A percentile compares a stretch with the other conserved stretches of the same genome.
Evolutionary conservation across 257 asterid species (phyloP).

Genomic region (Marsdenia floribunda): DNA sequence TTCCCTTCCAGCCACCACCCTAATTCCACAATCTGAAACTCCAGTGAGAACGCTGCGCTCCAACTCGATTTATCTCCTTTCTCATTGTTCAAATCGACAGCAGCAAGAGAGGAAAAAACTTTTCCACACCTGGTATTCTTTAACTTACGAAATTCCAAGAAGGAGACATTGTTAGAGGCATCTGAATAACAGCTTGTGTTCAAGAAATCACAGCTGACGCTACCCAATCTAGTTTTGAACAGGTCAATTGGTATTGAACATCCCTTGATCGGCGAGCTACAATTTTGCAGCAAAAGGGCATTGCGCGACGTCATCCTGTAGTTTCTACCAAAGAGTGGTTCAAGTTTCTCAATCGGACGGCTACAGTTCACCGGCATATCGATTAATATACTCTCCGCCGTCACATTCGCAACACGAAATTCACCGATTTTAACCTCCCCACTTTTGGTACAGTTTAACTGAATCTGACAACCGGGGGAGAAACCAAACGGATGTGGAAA

Average conservation of each 20-base stretch:
- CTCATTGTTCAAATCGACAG: slow-evolving; percentile 25
- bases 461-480: slow-evolving; percentile 42
- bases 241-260: slow-evolving; percentile 40
- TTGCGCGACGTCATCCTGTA: slow-evolving; percentile 57
- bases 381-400: slow-evolving; percentile 39
- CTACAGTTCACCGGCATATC: slow-evolving; percentile 43
- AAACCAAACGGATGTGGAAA: slow-evolving; percentile 73
- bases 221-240: slow-evolving; percentile 15
- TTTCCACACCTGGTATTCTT: slow-evolving; percentile 24
- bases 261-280: slow-evolving; percentile 30
- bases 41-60: slow-evolving; percentile 33
- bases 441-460: slow-evolving; percentile 29
- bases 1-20: slow-evolving; percentile 76
- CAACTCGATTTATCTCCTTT: neutral
- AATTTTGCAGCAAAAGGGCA: slow-evolving; percentile 47
- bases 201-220: slow-evolving; percentile 21
- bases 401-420: slow-evolving; percentile 40
- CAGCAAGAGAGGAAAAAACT: slow-evolving; percentile 51
- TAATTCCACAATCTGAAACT: slow-evolving; percentile 57
- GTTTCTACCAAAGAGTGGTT: slow-evolving; percentile 25
- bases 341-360: slow-evolving; percentile 45
- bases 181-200: slow-evolving; percentile 39
- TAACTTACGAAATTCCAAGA: slow-evolving; percentile 31
- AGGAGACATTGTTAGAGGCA: slow-evolving; percentile 18
- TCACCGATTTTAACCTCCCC: slow-evolving; percentile 35